phyloP scores from a whole-genome alignment of 139 green algal species.

The Chlamydomonas incerta region DNA sequence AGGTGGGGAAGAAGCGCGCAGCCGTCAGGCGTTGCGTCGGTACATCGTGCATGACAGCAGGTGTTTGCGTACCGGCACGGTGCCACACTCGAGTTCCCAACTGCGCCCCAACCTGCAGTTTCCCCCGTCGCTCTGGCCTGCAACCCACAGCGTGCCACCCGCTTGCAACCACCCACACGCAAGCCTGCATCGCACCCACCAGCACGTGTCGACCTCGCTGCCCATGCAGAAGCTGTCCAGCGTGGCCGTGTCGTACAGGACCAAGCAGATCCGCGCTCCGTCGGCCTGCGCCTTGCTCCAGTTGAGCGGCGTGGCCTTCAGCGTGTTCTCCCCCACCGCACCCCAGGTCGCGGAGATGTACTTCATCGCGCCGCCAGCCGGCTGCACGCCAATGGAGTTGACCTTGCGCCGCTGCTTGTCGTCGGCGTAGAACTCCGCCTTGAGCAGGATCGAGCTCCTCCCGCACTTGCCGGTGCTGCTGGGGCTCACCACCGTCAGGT shows the following conservation, averaged over 20 bases:
- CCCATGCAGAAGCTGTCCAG: conserved; percentile 1
- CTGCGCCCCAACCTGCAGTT: too few relatives aligned
- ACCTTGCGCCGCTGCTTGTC: conserved; percentile 17
- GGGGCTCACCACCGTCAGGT: not conserved
- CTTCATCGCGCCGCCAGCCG: not conserved
- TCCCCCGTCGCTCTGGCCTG: too few relatives aligned
- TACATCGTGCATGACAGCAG: too few relatives aligned
- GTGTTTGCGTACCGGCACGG: too few relatives aligned
- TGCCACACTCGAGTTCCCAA: too few relatives aligned
- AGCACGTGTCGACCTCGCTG: not conserved
- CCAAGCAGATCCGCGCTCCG: conserved; percentile 14
- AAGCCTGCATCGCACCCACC: too few relatives aligned
- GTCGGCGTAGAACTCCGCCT: conserved; percentile 11
- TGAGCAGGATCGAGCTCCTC: not conserved
- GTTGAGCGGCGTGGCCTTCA: conserved; percentile 31
- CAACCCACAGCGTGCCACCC: too few relatives aligned
- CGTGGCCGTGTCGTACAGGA: not conserved
- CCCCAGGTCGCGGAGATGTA: not conserved
- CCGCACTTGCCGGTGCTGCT: not conserved
- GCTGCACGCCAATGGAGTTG: not conserved
- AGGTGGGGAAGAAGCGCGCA: not conserved
- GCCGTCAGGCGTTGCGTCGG: too few relatives aligned
- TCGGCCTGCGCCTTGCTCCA: not conserved
- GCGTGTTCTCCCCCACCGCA: not conserved
- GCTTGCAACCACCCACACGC: not conserved